Conservation (phyloP, 768 basidiomycete species). For the Collybia mongolica region DNA sequence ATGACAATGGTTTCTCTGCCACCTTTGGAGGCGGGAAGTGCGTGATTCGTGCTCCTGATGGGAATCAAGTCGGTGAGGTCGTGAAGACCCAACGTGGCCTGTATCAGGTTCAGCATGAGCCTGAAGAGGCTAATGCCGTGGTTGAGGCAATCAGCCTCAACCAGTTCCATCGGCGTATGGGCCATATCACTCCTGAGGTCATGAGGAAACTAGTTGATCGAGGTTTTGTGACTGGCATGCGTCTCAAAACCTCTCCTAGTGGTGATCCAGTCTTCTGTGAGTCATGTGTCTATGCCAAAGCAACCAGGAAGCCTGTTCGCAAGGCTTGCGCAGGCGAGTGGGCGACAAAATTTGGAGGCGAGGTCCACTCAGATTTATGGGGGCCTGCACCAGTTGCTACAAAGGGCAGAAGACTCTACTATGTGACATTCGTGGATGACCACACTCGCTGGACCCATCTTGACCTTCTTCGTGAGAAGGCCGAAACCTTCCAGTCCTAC, state of each 20-base stretch:
- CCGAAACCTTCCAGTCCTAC: conserved; percentile 21
- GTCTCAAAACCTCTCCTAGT: too few relatives aligned
- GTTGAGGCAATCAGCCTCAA: conserved; percentile 21
- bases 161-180: conserved; percentile 26
- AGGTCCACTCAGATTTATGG: too few relatives aligned
- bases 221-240: too few relatives aligned
- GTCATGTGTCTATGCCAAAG: conserved; percentile 43
- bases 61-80: too few relatives aligned
- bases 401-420: too few relatives aligned
- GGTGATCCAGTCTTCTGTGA: conserved; percentile 32
- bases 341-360: conserved; percentile 21
- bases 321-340: conserved; percentile 26
- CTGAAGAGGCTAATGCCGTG: conserved; percentile 15
- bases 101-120: conserved; percentile 22
- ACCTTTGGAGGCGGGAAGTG: too few relatives aligned
- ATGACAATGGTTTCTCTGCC: too few relatives aligned
- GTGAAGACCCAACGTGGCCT: too few relatives aligned
- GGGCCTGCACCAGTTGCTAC: too few relatives aligned
- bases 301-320: conserved; percentile 27
- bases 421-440: too few relatives aligned
- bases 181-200: conserved; percentile 22
- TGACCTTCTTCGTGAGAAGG: conserved; percentile 21
- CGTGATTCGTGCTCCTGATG: too few relatives aligned
- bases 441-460: too few relatives aligned
- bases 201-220: conserved; percentile 17